Base-by-base conservation (phyloP, 2,329 filamentous ascomycete species). In the Gliomastix tumulicola region DNA sequence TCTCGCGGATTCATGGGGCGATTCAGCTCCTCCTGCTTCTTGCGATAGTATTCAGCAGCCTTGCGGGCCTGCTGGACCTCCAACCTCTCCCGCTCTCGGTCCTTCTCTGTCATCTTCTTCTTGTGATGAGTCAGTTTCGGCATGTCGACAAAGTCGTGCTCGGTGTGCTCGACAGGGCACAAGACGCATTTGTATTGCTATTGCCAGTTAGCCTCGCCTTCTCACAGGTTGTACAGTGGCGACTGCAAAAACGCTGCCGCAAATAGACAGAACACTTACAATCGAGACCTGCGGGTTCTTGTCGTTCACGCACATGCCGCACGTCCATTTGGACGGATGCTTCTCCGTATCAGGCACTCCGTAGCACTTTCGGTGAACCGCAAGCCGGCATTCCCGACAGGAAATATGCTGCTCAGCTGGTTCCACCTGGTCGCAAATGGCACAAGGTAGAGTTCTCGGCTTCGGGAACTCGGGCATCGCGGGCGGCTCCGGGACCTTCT, bases 241-340 rank as follows among this genome's bases (percentile, higher is more conserved):
- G n/a, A n/a, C n/a, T 25, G n/a, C 18, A 17, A 18, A 19, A 13
- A 17, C 9, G 16, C n/a, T 28, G 9, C 10, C 12, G 6, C 16
- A 18, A 21, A 12, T 12, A 34, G 10, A 25, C 9, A 16, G 9
- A 28, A 16, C 16, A 69, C 79, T 71, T 70, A 85, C 83, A 40
- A 94, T 90, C n/a, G 92, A 96, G 31, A 94, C 82, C 46, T 87
- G 81, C 6, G 90, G 88, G 50, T 83, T 90, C 56, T 88, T 88
- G 55, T 98, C 92, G 53, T 98, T 98, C 25, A 80, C 71, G 60
- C 92, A 98, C 76, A 89, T 94, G 60, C 97, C 92, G 59, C 92
- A 98, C 28, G 83, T 77, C 92, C 92, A 98, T 16, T 28, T 28
- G 17, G n/a, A n/a, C n/a, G 17, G 25, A 7, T 13, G 17, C 60